Percentiles rank a stretch among this genome's conserved stretches.
These are phyloP conservation scores for Penicillium sumatraense DNA, from an alignment of 2,329 filamentous ascomycete genomes.

Conservation along the genomic window DNA sequence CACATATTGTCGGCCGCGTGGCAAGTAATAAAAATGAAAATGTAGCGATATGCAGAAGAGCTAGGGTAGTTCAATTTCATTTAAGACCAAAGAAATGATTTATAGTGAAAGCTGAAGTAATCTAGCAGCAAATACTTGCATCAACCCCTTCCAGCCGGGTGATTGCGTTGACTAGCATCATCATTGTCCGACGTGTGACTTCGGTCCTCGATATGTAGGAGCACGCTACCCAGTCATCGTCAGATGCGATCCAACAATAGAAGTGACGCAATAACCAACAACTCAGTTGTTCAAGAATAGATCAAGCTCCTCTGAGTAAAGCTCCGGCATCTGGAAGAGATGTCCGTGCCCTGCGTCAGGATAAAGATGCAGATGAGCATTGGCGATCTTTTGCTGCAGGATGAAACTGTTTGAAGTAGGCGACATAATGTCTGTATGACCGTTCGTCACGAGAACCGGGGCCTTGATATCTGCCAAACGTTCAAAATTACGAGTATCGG, in stretches of 20 bases:
- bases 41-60: constrained; percentile 6
- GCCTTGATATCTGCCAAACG: constrained; percentile 10
- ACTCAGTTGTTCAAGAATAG: constrained; percentile 10
- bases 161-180: not conserved
- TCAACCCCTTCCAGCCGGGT: not conserved
- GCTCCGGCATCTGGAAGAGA: constrained; percentile 12
- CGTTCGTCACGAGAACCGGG: constrained; percentile 9
- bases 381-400: constrained; percentile 9
- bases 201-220: not conserved
- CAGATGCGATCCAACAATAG: not conserved
- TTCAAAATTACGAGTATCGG: constrained; percentile 10
- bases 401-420: constrained; percentile 9
- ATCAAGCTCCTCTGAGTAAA: constrained; percentile 11
- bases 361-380: constrained; percentile 11
- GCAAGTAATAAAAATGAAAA: not conserved
- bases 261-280: not conserved
- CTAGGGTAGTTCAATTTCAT: not conserved
- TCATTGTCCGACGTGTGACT: not conserved
- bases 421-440: constrained; percentile 11
- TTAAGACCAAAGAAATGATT: not conserved
- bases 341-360: constrained; percentile 9
- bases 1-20: not conserved
- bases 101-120: not conserved
- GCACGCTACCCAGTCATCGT: not conserved
- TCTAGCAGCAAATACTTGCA: not conserved